A percentile compares a stretch with the other conserved stretches of the same genome.
These are phyloP conservation scores for Prototheca wickerhamii DNA, from an alignment of 163 green algal genomes.

Conservation along the genomic window DNA sequence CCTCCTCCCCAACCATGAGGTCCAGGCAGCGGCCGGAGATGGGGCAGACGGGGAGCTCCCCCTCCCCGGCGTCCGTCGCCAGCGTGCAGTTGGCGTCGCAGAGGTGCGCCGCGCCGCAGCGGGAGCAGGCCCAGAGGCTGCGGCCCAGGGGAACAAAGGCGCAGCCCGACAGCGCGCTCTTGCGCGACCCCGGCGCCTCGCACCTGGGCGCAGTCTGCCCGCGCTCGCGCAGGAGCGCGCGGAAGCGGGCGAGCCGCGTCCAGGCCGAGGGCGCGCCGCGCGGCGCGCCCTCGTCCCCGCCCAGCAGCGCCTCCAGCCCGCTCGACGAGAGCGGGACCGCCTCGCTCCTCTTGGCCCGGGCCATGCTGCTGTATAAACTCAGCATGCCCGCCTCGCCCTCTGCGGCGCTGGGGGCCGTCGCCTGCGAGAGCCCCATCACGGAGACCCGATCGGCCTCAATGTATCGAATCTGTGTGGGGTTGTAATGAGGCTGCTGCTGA, in stretches of 20 bases:
- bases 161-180: not conserved
- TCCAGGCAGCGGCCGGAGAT: conserved; percentile 11
- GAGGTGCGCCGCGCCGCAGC: not conserved
- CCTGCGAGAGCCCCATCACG: no score
- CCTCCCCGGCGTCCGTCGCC: not conserved
- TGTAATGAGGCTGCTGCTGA: no score
- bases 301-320: not conserved
- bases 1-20: not conserved
- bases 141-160: not conserved
- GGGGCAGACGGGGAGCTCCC: conserved; percentile 12
- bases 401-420: not conserved
- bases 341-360: not conserved
- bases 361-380: conserved; percentile 1
- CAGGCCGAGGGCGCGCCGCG: not conserved
- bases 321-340: not conserved
- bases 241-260: conserved; percentile 3
- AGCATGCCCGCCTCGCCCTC: not conserved
- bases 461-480: no score
- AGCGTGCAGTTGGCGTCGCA: conserved; percentile 9
- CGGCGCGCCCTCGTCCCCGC: not conserved
- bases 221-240: no score
- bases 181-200: no score
- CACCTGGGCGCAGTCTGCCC: no score
- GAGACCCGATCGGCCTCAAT: no score
- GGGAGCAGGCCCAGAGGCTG: conserved; percentile 5